Percentiles rank a stretch among this genome's conserved stretches.
These are phyloP conservation scores for Picochlorum sp. DNA, from an alignment of 139 green algal species.

Conservation along the genomic window DNA sequence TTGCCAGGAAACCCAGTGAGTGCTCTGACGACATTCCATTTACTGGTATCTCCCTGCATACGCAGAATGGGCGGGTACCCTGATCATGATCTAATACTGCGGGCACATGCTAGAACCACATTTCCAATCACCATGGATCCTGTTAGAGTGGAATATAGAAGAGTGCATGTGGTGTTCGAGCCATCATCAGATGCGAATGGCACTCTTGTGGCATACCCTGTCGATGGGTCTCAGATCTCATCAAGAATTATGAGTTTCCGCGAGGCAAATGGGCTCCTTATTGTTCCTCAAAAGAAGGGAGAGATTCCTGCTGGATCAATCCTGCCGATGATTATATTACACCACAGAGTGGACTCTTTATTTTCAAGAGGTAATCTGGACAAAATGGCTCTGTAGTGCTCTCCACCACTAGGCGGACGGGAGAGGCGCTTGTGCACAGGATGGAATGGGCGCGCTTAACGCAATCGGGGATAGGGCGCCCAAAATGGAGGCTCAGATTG, in stretches of 20 bases:
- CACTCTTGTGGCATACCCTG: no score
- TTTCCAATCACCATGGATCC: constrained; percentile 70
- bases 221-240: constrained; percentile 81
- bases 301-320: constrained; percentile 38
- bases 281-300: constrained; percentile 48
- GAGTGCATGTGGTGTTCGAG: constrained; percentile 38
- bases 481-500: no score
- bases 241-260: constrained; percentile 75
- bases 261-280: constrained; percentile 60
- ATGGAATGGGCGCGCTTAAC: no score
- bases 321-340: constrained; percentile 58
- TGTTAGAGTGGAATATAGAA: constrained; percentile 92
- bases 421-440: no score
- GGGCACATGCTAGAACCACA: constrained; percentile 51
- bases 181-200: no score
- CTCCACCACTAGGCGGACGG: no score
- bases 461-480: no score
- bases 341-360: no score
- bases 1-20: constrained; percentile 79
- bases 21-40: constrained; percentile 86
- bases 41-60: constrained; percentile 76
- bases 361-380: no score
- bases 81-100: constrained; percentile 43
- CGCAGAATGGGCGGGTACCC: constrained; percentile 71
- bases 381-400: no score